Conservation (phyloP, 2,329 filamentous ascomycete species). For the Fusarium poae region DNA sequence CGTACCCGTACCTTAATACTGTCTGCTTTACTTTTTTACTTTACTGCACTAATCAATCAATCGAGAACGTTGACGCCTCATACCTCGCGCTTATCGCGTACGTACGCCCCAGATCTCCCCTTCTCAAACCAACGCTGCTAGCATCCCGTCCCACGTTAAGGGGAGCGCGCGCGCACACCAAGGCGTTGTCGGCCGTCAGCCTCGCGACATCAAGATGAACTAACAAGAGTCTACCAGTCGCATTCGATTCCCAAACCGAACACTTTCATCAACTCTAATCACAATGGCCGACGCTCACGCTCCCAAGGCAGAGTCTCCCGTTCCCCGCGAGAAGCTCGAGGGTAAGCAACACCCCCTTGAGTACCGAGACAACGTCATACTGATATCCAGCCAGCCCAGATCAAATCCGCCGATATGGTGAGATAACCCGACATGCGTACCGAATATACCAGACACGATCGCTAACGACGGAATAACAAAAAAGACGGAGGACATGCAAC, state of each 20-base stretch:
- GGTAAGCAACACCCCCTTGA: constrained; percentile 60
- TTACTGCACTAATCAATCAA: constrained; percentile 14
- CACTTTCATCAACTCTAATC: constrained; percentile 16
- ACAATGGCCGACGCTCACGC: constrained; percentile 57
- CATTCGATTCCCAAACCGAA: constrained; percentile 31
- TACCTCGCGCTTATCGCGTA: constrained; percentile 18
- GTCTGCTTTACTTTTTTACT: constrained; percentile 17
- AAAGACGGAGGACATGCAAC: constrained; percentile 97
- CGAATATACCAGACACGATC: constrained; percentile 23
- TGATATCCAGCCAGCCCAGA: constrained; percentile 74
- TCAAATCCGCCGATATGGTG: constrained; percentile 99
- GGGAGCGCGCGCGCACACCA: constrained; percentile 26
- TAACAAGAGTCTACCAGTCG: constrained; percentile 25
- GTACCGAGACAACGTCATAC: constrained; percentile 12
- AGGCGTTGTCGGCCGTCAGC: constrained; percentile 37
- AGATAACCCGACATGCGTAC: constrained; percentile 47
- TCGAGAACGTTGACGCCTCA: constrained; percentile 31
- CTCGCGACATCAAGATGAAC: constrained; percentile 30
- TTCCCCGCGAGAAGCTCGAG: constrained; percentile 80
- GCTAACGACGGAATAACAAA: constrained; percentile 52
- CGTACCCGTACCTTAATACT: constrained; percentile 2
- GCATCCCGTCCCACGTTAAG: constrained; percentile 22
- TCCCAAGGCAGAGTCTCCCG: constrained; percentile 58
- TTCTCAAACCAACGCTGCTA: constrained; percentile 1
- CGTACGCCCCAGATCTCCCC: constrained; percentile 21